Evolutionary conservation across 2,329 filamentous ascomycete species (phyloP).

Genomic region (Arthroderma sp.): DNA sequence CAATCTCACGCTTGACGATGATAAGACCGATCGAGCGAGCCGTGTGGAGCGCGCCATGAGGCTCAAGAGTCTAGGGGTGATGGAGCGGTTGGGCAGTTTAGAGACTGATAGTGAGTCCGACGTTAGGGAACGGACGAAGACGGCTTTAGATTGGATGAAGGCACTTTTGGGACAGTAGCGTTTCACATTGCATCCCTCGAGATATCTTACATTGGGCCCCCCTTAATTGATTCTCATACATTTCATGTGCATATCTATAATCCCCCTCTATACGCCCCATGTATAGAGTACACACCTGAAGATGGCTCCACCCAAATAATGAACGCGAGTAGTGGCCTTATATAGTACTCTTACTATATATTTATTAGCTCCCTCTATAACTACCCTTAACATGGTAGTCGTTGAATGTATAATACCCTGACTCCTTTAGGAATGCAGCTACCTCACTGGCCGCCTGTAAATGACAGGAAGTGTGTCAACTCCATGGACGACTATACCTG

Average conservation of each 20-base stretch:
- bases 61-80: constrained; percentile 59
- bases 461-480: too few species aligned
- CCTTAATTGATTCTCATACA: neutral
- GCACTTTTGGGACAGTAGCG: constrained; percentile 8
- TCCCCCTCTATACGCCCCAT: neutral
- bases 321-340: too few species aligned
- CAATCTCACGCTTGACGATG: constrained; percentile 79
- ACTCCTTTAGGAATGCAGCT: too few species aligned
- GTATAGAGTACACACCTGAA: neutral
- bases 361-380: too few species aligned
- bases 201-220: neutral
- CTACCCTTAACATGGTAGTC: too few species aligned
- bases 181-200: neutral
- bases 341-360: neutral
- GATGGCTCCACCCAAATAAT: too few species aligned
- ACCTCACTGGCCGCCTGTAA: too few species aligned
- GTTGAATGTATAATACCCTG: too few species aligned
- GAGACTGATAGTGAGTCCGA: constrained; percentile 63
- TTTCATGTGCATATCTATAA: neutral
- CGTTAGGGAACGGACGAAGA: constrained; percentile 72
- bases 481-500: too few species aligned
- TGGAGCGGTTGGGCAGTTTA: constrained; percentile 52
- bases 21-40: constrained; percentile 52
- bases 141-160: constrained; percentile 59
- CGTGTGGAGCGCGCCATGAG: constrained; percentile 56